Base-by-base conservation (phyloP, 306 rosid species). In the Cicer pinnatifidum region DNA sequence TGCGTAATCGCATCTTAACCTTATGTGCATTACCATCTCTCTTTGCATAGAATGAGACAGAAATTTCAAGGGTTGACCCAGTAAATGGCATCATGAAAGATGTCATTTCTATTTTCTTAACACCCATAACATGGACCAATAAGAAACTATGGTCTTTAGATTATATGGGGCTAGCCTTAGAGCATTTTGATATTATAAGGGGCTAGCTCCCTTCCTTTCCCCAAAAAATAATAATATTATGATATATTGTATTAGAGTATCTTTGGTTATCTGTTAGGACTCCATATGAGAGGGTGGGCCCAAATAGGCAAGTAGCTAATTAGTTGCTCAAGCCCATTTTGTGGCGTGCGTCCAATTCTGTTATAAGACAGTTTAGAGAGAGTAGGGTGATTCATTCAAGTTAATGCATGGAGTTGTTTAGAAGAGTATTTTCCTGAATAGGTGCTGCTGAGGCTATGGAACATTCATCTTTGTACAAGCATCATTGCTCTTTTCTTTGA, bases 61-160 rank as follows among this genome's bases (percentile, higher is more conserved):
- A 62, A 38, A 41, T 11, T 64, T 57, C 65, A 63, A 56, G 50
- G 51, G 37, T 47, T 61, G 47, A 41, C 28, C 16, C 23, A 39
- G 57, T 1, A 76, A 62, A 45, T 75, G 37, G 17, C 71, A 20
- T 16, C 16, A 11, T 39, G 23, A 35, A 37, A 67, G 44, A 11
- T 35, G 37, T 11, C 9, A 9, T 37, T 69, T 61, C 15, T 9
- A 35, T 35, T 69, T 28, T 40, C 16, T 64, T 8, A 47, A 12
- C 53, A 58, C 44, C 37, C 71, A 45, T 76, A 4, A 23, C 23
- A 7, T 72, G 63, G 68, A 67, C 19, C 57, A 12, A 35, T 52
- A 8, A 39, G 52, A 47, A 58, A 38, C 58, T 58, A 8, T 5
- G 3, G 48, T 58, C 17, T 33, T 33, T 33, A 28, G 65, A 58